Evolutionary conservation across 2,329 filamentous ascomycete genomes (phyloP).

Genomic region (Penicillium frequentans): DNA sequence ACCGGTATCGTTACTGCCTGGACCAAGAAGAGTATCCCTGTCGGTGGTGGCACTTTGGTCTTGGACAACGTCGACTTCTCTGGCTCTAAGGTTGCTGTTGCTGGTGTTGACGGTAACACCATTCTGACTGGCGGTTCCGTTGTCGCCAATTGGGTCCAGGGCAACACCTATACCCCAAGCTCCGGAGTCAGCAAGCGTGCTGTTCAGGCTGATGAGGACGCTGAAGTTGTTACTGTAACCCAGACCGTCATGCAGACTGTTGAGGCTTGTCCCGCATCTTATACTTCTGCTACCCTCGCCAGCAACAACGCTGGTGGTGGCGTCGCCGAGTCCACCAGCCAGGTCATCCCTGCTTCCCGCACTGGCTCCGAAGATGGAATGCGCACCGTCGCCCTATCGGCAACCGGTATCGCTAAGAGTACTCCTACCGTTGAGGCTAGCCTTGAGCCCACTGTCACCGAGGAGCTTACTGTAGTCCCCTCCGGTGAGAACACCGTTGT

Average conservation of each 20-base stretch:
- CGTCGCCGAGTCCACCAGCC: not conserved
- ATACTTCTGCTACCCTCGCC: slow-evolving; percentile 6
- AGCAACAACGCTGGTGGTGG: not conserved
- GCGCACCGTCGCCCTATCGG: not conserved
- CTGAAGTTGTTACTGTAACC: slow-evolving; percentile 21
- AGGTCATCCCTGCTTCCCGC: slow-evolving; percentile 3
- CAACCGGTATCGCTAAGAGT: not conserved
- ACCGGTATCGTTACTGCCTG: slow-evolving; percentile 78
- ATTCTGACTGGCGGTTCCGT: slow-evolving; percentile 70
- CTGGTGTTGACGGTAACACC: slow-evolving; percentile 54
- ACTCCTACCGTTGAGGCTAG: not conserved
- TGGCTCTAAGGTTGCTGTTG: slow-evolving; percentile 67
- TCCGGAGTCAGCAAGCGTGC: slow-evolving; percentile 28
- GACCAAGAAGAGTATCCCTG: slow-evolving; percentile 58
- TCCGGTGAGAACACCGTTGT: slow-evolving; percentile 4
- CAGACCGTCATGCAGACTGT: slow-evolving; percentile 31
- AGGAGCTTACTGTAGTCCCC: not conserved
- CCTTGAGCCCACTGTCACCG: not conserved
- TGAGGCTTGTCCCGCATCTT: slow-evolving; percentile 19
- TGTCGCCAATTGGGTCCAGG: slow-evolving; percentile 75
- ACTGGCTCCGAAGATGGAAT: slow-evolving; percentile 1
- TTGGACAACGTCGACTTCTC: slow-evolving; percentile 88
- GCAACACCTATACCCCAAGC: slow-evolving; percentile 63
- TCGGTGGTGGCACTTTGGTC: slow-evolving; percentile 77
- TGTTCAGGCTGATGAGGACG: slow-evolving; percentile 16